phyloP scores from a whole-genome alignment of 2,329 filamentous ascomycete species.

The Tothia fuscella region DNA sequence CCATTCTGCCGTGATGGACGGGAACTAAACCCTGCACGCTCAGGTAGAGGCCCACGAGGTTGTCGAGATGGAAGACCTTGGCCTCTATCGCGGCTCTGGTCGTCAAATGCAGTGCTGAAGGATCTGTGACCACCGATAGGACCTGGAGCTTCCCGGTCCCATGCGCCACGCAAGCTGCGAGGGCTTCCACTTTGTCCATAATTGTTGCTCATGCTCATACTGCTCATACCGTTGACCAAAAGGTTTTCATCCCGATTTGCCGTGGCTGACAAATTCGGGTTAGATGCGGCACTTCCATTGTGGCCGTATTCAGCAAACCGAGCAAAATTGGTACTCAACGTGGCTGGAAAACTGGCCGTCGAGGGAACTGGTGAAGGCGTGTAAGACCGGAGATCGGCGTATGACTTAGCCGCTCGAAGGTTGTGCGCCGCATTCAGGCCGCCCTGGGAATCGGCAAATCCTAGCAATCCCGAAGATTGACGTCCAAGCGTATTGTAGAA shows the following conservation, averaged over 20 bases:
- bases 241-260: slow-evolving; percentile 45
- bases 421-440: slow-evolving; percentile 60
- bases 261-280: slow-evolving; percentile 53
- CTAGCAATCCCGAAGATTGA: slow-evolving; percentile 69
- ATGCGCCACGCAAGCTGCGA: slow-evolving; percentile 46
- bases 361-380: slow-evolving; percentile 88
- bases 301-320: slow-evolving; percentile 48
- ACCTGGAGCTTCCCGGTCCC: slow-evolving; percentile 45
- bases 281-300: slow-evolving; percentile 48
- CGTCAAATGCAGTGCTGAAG: slow-evolving; percentile 47
- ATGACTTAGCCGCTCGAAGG: slow-evolving; percentile 87
- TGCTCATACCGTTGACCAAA: slow-evolving; percentile 51
- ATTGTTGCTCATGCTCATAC: slow-evolving; percentile 44
- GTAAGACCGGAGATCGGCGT: slow-evolving; percentile 88
- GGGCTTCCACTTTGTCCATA: slow-evolving; percentile 41
- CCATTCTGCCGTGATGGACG: slow-evolving; percentile 41
- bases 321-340: slow-evolving; percentile 49
- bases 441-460: slow-evolving; percentile 62
- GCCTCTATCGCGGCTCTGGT: slow-evolving; percentile 38
- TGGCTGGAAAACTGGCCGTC: slow-evolving; percentile 72
- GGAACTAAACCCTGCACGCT: slow-evolving; percentile 41
- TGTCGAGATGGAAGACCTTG: slow-evolving; percentile 44
- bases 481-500: slow-evolving; percentile 69
- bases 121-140: slow-evolving; percentile 54
- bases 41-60: slow-evolving; percentile 48